Conservation (phyloP, 2,329 filamentous ascomycete species). For the Fusarium sp. region DNA sequence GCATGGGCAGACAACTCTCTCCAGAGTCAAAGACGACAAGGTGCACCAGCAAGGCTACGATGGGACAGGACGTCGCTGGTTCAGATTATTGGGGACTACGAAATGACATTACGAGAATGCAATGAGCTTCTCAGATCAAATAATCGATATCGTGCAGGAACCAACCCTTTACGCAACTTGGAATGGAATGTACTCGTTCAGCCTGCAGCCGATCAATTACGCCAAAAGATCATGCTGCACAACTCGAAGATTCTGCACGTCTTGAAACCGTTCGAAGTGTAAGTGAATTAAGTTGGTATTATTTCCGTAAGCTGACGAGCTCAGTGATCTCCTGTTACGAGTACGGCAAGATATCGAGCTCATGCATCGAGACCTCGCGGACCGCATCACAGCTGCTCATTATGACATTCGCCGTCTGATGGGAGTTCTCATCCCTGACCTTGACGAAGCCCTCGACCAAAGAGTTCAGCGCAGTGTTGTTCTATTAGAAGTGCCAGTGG, state of each 20-base stretch:
- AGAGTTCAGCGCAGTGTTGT: slow-evolving; percentile 29
- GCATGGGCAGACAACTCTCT: slow-evolving; percentile 45
- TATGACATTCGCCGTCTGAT: slow-evolving; percentile 42
- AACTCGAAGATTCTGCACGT: slow-evolving; percentile 51
- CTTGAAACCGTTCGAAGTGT: slow-evolving; percentile 54
- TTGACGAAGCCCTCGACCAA: slow-evolving; percentile 41
- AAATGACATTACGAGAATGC: slow-evolving; percentile 50
- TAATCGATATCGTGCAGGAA: slow-evolving; percentile 43
- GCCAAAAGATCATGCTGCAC: slow-evolving; percentile 49
- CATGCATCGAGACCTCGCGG: slow-evolving; percentile 43
- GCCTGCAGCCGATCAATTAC: slow-evolving; percentile 49
- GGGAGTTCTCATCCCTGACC: slow-evolving; percentile 44
- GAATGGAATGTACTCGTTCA: slow-evolving; percentile 54
- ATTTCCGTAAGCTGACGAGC: slow-evolving; percentile 1
- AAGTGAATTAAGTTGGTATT: slow-evolving; percentile 6
- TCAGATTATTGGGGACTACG: slow-evolving; percentile 50
- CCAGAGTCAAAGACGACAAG: slow-evolving; percentile 39
- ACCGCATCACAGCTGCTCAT: slow-evolving; percentile 40
- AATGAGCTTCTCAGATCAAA: slow-evolving; percentile 46
- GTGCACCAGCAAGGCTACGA: slow-evolving; percentile 33
- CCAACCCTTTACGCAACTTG: slow-evolving; percentile 48
- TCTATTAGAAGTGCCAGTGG: slow-evolving; percentile 36
- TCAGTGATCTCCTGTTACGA: slow-evolving; percentile 50
- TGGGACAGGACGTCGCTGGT: slow-evolving; percentile 42
- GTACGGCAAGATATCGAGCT: slow-evolving; percentile 45